Evolutionary conservation across 106 monocot genomes (phyloP).

Genomic region (Allium sativum): DNA sequence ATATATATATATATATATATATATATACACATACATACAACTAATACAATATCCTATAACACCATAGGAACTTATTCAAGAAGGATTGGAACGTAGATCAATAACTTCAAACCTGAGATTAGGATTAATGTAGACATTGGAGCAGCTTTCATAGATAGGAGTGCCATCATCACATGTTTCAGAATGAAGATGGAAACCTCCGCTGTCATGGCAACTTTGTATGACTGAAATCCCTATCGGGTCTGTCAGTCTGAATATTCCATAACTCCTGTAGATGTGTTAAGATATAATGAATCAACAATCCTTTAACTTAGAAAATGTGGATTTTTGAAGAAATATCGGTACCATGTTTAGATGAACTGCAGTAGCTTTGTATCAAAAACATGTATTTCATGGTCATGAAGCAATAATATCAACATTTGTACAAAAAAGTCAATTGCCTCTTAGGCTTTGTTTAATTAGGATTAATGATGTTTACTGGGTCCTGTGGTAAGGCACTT

Average conservation of each 20-base stretch:
- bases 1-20: too few relatives aligned
- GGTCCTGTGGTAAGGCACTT: too few relatives aligned
- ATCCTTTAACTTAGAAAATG: background rate
- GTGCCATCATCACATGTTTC: conserved; percentile 40
- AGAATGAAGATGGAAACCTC: conserved; percentile 65
- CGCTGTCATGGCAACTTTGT: conserved; percentile 41
- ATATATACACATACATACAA: too few relatives aligned
- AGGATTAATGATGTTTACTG: too few relatives aligned
- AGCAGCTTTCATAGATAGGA: conserved; percentile 56
- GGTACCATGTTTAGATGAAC: too few relatives aligned
- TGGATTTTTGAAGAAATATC: background rate
- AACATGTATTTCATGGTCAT: too few relatives aligned
- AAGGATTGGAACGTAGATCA: conserved; percentile 37
- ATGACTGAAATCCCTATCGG: conserved; percentile 49
- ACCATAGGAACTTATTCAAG: background rate
- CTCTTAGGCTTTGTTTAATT: too few relatives aligned
- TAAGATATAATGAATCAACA: background rate
- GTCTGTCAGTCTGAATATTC: conserved; percentile 55
- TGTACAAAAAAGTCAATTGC: too few relatives aligned
- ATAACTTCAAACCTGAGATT: conserved; percentile 75
- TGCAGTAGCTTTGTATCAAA: too few relatives aligned
- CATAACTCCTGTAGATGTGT: conserved; percentile 27
- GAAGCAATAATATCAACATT: too few relatives aligned
- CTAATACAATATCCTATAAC: too few relatives aligned
- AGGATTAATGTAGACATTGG: conserved; percentile 48